phyloP scores from a whole-genome alignment of 164 flowering plant genomes.

The Macadamia tetraphylla region DNA sequence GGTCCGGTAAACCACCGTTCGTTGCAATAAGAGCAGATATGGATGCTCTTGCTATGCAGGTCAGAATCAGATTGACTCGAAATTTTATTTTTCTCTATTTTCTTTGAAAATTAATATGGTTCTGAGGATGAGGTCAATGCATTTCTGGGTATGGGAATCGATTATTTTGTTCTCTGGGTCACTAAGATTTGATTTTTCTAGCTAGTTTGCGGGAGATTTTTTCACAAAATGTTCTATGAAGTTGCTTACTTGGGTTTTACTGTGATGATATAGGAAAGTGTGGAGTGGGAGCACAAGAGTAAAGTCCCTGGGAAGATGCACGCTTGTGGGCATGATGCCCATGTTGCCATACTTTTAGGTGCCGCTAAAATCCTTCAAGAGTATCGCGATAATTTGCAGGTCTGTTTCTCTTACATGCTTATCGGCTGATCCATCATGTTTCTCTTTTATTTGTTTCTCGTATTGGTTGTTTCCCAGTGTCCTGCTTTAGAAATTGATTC shows the following conservation, averaged over 20 bases:
- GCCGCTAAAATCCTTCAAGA: slow-evolving; percentile 63
- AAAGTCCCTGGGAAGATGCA: slow-evolving; percentile 64
- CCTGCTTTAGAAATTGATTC: neutral
- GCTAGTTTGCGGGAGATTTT: neutral
- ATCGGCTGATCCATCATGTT: no score
- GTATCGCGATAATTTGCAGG: slow-evolving; percentile 36
- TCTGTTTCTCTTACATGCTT: slow-evolving; percentile 5
- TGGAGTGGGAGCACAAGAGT: slow-evolving; percentile 74
- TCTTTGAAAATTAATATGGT: neutral
- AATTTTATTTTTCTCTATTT: neutral
- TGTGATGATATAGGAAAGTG: slow-evolving; percentile 43
- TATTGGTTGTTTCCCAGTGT: neutral
- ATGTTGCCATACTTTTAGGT: slow-evolving; percentile 71
- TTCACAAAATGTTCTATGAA: neutral
- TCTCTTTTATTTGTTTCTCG: neutral
- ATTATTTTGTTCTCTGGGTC: neutral
- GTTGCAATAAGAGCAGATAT: slow-evolving; percentile 75
- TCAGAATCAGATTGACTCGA: slow-evolving; percentile 21
- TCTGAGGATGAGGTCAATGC: neutral
- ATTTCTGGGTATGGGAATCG: neutral
- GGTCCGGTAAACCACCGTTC: slow-evolving; percentile 58
- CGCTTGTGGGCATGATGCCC: slow-evolving; percentile 78
- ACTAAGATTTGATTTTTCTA: neutral
- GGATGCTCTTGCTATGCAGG: slow-evolving; percentile 80
- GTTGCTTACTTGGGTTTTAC: neutral